A percentile compares a stretch with the other conserved stretches of the same genome.
Conservation (phyloP, 1,139 yeast species). For the Pichia sp. region DNA sequence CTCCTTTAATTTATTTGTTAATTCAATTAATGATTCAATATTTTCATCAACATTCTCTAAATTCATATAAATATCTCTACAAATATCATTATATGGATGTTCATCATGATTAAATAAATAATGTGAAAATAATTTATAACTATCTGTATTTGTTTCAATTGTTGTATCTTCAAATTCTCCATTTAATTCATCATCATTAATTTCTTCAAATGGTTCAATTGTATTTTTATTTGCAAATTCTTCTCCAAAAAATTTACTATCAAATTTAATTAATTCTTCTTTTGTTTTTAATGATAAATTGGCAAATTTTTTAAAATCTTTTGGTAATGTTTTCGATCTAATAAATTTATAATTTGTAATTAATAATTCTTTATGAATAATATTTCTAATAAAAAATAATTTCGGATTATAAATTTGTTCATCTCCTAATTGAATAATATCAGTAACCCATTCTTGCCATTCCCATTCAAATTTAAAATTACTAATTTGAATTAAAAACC, state of each 20-base stretch:
- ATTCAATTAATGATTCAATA: constrained; percentile 25
- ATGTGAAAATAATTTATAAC: constrained; percentile 21
- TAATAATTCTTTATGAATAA: constrained; percentile 78
- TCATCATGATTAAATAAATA: constrained; percentile 30
- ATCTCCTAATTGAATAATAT: constrained; percentile 41
- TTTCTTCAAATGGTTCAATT: constrained; percentile 13
- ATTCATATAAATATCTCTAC: constrained; percentile 29
- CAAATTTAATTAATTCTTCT: constrained; percentile 26
- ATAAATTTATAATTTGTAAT: constrained; percentile 67
- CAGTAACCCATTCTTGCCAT: constrained; percentile 87
- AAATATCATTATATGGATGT: constrained; percentile 27
- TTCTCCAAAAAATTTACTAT: constrained; percentile 28
- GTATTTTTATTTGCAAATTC: constrained; percentile 20
- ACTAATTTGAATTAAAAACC: constrained; percentile 92
- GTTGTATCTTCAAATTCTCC: not conserved
- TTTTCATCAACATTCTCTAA: constrained; percentile 27
- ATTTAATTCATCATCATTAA: constrained; percentile 18
- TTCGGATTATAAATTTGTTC: constrained; percentile 59
- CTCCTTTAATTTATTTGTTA: constrained; percentile 22
- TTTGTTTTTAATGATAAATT: constrained; percentile 40
- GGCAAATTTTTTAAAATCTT: constrained; percentile 61
- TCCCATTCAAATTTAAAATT: constrained; percentile 97
- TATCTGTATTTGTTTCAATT: constrained; percentile 18
- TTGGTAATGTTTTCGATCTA: constrained; percentile 61
- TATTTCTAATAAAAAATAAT: constrained; percentile 65